phyloP scores from a whole-genome alignment of 495 filamentous ascomycete species.

The Penicillium desertorum region DNA sequence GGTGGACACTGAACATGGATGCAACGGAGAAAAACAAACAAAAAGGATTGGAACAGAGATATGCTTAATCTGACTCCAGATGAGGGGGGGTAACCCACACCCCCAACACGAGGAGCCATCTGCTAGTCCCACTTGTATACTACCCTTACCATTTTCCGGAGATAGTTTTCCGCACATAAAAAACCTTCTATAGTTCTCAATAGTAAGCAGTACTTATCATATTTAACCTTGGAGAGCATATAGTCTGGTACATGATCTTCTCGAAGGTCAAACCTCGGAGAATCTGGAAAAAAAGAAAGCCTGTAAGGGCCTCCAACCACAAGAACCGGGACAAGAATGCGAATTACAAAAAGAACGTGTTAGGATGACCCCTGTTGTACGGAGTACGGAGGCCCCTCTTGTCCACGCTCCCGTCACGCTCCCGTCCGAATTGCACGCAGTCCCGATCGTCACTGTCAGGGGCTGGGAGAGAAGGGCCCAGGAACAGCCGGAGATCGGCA shows the following conservation, averaged over 20 bases:
- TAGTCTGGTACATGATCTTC: not conserved
- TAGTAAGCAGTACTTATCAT: not conserved
- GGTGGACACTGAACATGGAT: slow-evolving; percentile 37
- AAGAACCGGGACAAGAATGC: slow-evolving; percentile 1
- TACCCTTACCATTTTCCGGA: not conserved
- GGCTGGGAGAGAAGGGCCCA: slow-evolving; percentile 11
- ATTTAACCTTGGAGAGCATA: not conserved
- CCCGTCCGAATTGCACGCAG: slow-evolving; percentile 8
- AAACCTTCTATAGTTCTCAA: not conserved
- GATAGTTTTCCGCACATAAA: not conserved
- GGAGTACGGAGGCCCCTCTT: not conserved
- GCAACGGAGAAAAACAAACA: slow-evolving; percentile 30
- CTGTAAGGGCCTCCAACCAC: not conserved
- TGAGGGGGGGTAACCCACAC: slow-evolving; percentile 18
- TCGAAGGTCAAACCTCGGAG: not conserved
- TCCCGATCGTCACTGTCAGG: slow-evolving; percentile 29
- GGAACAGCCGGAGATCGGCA: slow-evolving; percentile 8
- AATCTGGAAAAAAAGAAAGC: not conserved
- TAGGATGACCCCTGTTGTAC: not conserved
- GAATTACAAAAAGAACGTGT: not conserved
- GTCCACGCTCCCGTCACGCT: not conserved
- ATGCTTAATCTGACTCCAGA: slow-evolving; percentile 39
- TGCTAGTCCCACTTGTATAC: not conserved
- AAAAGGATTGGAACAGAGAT: slow-evolving; percentile 30
- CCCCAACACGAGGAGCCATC: slow-evolving; percentile 16